A percentile compares a stretch with the other conserved stretches of the same genome.
phyloP scores from a whole-genome alignment of 805 yeast genomes.

The Barnettozyma sp. region DNA sequence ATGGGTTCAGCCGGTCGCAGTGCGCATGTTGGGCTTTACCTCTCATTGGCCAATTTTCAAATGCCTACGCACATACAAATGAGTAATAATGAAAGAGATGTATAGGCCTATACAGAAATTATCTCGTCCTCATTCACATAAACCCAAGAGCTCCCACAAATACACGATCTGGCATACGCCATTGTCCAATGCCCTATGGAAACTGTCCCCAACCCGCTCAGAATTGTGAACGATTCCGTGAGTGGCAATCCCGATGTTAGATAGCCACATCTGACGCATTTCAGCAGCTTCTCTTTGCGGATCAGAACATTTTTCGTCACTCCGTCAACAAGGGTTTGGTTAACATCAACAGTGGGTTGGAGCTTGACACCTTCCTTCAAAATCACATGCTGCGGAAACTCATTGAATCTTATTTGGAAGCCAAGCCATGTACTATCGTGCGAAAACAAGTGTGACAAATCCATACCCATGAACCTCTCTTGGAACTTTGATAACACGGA shows the following conservation, averaged over 20 bases:
- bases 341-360: constrained; percentile 28
- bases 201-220: constrained; percentile 17
- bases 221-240: constrained; percentile 25
- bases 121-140: constrained; percentile 25
- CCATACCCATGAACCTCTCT: constrained; percentile 22
- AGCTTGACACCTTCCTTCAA: constrained; percentile 29
- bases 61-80: too few species aligned
- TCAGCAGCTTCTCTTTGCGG: constrained; percentile 28
- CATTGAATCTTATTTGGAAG: constrained; percentile 24
- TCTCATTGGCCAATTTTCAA: too few species aligned
- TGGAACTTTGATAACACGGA: constrained; percentile 28
- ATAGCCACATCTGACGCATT: constrained; percentile 51
- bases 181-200: constrained; percentile 44
- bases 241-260: constrained; percentile 30
- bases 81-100: too few species aligned
- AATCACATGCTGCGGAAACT: constrained; percentile 30
- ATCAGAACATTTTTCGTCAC: constrained; percentile 24
- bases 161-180: constrained; percentile 65
- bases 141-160: constrained; percentile 77
- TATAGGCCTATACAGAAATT: too few species aligned
- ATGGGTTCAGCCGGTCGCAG: too few species aligned
- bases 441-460: constrained; percentile 44
- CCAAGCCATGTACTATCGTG: constrained; percentile 64
- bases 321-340: constrained; percentile 26
- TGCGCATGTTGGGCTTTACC: too few species aligned